Percentiles rank a stretch among this genome's conserved stretches.
phyloP scores from a whole-genome alignment of 352 stramenopile species.

The Phytophthora tentaculata region DNA sequence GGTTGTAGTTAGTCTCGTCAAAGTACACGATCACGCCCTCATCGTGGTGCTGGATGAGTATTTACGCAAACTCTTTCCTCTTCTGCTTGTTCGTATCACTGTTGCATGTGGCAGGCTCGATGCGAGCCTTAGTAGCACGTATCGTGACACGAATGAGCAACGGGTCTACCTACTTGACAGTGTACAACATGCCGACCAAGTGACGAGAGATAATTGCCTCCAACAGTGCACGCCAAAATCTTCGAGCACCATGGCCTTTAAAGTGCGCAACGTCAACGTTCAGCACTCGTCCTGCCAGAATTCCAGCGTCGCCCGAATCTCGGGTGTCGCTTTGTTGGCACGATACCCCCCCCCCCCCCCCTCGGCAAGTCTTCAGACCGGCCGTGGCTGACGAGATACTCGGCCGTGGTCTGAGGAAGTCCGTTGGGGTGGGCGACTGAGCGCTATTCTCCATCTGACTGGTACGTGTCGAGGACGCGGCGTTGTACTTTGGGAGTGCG shows the following conservation, averaged over 20 bases:
- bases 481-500: too few species aligned
- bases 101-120: constrained; percentile 14
- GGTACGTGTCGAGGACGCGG: too few species aligned
- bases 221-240: background rate
- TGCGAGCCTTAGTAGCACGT: too few species aligned
- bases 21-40: constrained; percentile 5
- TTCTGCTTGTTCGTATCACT: constrained; percentile 13
- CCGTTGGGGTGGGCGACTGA: background rate
- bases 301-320: constrained; percentile 6
- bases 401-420: background rate
- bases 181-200: constrained; percentile 10
- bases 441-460: background rate
- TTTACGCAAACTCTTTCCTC: background rate
- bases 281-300: constrained; percentile 7
- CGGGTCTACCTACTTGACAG: constrained; percentile 9
- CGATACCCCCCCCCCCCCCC: too few species aligned
- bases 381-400: background rate
- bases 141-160: too few species aligned
- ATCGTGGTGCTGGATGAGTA: background rate
- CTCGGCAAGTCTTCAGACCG: background rate
- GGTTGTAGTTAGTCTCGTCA: constrained; percentile 25
- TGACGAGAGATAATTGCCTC: constrained; percentile 1
- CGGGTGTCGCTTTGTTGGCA: background rate
- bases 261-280: background rate
- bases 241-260: background rate